phyloP scores from a whole-genome alignment of 345 rosid genomes.

The Passiflora organensis region DNA sequence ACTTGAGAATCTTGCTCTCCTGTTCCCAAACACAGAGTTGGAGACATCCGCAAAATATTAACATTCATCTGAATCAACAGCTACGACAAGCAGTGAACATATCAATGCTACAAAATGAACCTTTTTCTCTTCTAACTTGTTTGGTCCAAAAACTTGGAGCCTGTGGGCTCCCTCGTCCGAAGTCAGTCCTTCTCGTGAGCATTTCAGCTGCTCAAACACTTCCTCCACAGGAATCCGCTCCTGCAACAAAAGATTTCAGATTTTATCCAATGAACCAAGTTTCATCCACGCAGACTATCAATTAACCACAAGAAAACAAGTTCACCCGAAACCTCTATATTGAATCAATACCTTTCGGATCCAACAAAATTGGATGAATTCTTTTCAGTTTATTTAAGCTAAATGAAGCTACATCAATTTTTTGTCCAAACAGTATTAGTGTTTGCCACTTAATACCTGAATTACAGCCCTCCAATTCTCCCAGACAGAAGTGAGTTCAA shows the following conservation, averaged over 20 bases:
- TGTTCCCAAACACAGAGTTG: slow-evolving; percentile 20
- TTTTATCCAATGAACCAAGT: no score
- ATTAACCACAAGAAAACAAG: no score
- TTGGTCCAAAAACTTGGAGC: slow-evolving; percentile 78
- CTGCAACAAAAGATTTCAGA: slow-evolving; percentile 24
- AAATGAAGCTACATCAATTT: no score
- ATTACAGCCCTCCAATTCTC: no score
- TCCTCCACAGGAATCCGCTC: slow-evolving; percentile 76
- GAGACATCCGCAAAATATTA: background rate
- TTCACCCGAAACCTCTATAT: no score
- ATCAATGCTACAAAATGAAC: slow-evolving; percentile 32
- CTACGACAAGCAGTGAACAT: background rate
- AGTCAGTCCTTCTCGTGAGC: slow-evolving; percentile 37
- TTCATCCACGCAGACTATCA: no score
- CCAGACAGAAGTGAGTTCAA: no score
- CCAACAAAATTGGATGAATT: no score
- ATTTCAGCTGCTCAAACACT: slow-evolving; percentile 44
- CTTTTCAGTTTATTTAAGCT: no score
- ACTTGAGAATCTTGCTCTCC: slow-evolving; percentile 82
- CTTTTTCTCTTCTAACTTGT: slow-evolving; percentile 91
- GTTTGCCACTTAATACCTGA: no score
- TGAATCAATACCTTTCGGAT: no score
- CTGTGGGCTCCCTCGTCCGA: slow-evolving; percentile 62
- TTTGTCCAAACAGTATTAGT: no score
- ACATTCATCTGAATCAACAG: background rate